These are phyloP conservation scores for Phellinidium pouzarii DNA, from an alignment of 1,284 basidiomycete species.

Conservation along the genomic window DNA sequence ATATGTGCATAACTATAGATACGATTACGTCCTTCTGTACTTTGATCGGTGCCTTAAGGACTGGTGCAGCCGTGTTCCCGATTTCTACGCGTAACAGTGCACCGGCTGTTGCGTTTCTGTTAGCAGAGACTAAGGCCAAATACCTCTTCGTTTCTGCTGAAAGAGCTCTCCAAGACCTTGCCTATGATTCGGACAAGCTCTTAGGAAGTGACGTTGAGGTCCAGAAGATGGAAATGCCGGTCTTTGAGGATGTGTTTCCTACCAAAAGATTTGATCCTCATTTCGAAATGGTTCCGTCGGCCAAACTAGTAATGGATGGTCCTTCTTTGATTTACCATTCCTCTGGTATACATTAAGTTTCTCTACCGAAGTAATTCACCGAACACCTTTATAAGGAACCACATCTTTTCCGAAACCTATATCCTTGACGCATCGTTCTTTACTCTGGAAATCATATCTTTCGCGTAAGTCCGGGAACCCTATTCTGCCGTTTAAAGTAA, in stretches of 20 bases:
- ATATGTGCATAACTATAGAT: constrained; percentile 21
- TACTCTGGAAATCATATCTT: constrained; percentile 17
- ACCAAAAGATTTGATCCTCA: not conserved
- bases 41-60: constrained; percentile 26
- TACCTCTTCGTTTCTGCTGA: constrained; percentile 8
- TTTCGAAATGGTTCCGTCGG: not conserved
- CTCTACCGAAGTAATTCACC: constrained; percentile 10
- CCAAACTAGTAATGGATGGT: constrained; percentile 12
- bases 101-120: constrained; percentile 27
- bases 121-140: constrained; percentile 13
- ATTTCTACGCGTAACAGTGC: constrained; percentile 30
- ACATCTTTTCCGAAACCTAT: constrained; percentile 29
- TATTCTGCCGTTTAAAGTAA: not conserved
- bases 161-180: constrained; percentile 2
- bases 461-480: constrained; percentile 19
- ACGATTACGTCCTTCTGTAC: constrained; percentile 28
- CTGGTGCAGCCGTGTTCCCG: constrained; percentile 28
- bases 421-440: constrained; percentile 20
- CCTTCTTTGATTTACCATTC: constrained; percentile 22
- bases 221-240: too few species aligned
- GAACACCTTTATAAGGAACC: constrained; percentile 34
- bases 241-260: too few species aligned
- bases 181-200: not conserved
- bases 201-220: not conserved
- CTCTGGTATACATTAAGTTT: not conserved